Evolutionary conservation across 805 yeast species (phyloP), one percentile per base, ranked within the genome.

Genomic region (Saccharomycopsis microspora): DNA sequence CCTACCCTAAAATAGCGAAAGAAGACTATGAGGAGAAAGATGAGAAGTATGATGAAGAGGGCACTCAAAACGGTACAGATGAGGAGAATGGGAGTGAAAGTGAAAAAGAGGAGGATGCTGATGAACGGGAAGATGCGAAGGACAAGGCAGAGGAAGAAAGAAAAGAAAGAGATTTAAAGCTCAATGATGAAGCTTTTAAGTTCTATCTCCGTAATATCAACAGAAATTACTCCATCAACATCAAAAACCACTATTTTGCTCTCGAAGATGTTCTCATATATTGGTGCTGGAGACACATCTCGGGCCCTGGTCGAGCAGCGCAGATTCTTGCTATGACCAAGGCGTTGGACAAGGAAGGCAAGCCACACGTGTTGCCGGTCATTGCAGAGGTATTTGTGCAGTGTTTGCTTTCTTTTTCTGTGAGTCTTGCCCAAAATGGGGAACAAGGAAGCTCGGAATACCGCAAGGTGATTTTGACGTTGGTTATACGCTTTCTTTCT

Each of bases 401-500:
- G 41, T 54, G 51, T 5, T 55, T 63, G 2, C 69, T 69, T 47
- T 42, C 45, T 9, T 7, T 42, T n/a, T 7, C 38, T 9, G 8
- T n/a, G 10, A 58, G 64, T 9, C 36, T 61, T 8, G 30, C 19
- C 32, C 48, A 31, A 45, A 34, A 40, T 8, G 36, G 36, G 10
- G 19, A 19, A 19, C 19, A 19, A 19, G 36, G 36, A 34, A 34
- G 36, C 36, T 8, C 8, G 2, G 10, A 8, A 8, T 32, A 31
- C 11, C 39, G 37, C 36, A 30, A 50, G 36, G 6, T 76, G 32
- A 66, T 72, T 7, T 75, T 78, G 56, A 80, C 89, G 0, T 65
- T 85, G 40, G 62, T 86, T 35, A 78, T 84, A 1, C 78, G 79
- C 55, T 57, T 85, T 1, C 64, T 90, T 55, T 72, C 82, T 5